Percentiles rank a stretch among this genome's conserved stretches.
Conservation (phyloP, 2,329 filamentous ascomycete genomes). For the Exophiala lecanii-corni region DNA sequence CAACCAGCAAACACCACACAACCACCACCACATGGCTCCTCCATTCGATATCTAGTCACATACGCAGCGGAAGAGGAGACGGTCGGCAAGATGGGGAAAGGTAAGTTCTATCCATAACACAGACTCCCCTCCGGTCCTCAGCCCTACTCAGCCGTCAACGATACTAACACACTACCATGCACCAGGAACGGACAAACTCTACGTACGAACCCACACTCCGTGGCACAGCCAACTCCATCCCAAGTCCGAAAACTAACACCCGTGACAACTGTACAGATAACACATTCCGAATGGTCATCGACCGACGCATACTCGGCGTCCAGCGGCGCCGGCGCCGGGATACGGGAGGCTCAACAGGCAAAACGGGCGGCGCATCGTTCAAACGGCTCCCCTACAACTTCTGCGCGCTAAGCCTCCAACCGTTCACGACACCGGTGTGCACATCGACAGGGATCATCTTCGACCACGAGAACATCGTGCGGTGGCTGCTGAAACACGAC, state of each 20-base stretch:
- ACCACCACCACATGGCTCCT: no score
- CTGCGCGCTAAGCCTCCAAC: conserved; percentile 91
- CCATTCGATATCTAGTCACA: no score
- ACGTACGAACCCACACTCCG: conserved; percentile 33
- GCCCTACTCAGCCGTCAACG: no score
- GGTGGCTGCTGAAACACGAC: conserved; percentile 89
- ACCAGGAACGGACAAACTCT: conserved; percentile 47
- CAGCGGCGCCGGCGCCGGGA: no score
- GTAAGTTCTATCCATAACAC: no score
- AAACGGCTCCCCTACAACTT: conserved; percentile 95
- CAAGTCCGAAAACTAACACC: neutral
- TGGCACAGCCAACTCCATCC: no score
- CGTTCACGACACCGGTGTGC: conserved; percentile 92
- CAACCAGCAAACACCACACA: no score
- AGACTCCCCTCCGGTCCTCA: no score
- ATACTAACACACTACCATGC: no score
- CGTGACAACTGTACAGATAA: conserved; percentile 56
- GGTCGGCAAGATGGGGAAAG: conserved; percentile 44
- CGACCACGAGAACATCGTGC: conserved; percentile 87
- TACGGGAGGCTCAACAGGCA: conserved; percentile 54
- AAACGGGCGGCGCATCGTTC: conserved; percentile 58
- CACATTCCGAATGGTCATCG: conserved; percentile 95
- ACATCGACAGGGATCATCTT: conserved; percentile 84
- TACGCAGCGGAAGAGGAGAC: no score
- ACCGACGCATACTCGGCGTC: conserved; percentile 82